Base-by-base conservation (phyloP, 2,329 filamentous ascomycete genomes). In the Pezicula rhizophila region DNA sequence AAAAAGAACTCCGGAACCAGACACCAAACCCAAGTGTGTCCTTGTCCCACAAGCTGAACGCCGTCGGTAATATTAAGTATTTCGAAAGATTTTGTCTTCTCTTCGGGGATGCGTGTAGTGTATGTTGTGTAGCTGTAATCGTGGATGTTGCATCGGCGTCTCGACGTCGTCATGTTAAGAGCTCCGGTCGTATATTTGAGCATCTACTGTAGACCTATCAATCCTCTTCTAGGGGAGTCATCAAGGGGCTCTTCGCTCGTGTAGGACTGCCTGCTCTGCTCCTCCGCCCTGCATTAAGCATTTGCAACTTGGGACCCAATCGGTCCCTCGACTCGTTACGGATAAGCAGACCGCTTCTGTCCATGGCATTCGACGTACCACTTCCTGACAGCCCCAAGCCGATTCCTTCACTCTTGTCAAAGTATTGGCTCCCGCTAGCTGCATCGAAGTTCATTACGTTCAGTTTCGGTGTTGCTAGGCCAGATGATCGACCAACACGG, bases 311-410 rank as follows among this genome's bases (percentile, higher is more conserved):
- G 12, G 79, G 64, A 15, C 78, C 74, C 34, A 96, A 68, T 50
- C 88, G 77, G 63, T 97, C 93, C 46, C 89, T 76, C 64, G 89
- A 95, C 64, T 96, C 92, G 0, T 88, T 95, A 57, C 92, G 75
- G 2, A 89, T 79, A 47, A 88, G 83, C 54, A 96, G 66, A 1
- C 91, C 91, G 42, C 79, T 82, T 35, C 89, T 71, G 56, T 84
- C 79, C 61, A 84, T 74, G 5, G 74, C 74, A 46, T 60, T 61
- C 18, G 52, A 54, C n/a, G 54, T 34, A 10, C 52, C 47, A 47
- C 41, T 53, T 12, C 45, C 42, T 6, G 52, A 48, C 39, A 60
- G 47, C 14, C 62, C 59, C 38, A 63, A 18, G 5, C 59, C 60
- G 15, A 60, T 46, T 17, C 51, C 39, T 14, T 42, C 52, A 42